Evolutionary conservation across 371 early-diverging fungal species (phyloP).

Genomic region (Mucor sp.): DNA sequence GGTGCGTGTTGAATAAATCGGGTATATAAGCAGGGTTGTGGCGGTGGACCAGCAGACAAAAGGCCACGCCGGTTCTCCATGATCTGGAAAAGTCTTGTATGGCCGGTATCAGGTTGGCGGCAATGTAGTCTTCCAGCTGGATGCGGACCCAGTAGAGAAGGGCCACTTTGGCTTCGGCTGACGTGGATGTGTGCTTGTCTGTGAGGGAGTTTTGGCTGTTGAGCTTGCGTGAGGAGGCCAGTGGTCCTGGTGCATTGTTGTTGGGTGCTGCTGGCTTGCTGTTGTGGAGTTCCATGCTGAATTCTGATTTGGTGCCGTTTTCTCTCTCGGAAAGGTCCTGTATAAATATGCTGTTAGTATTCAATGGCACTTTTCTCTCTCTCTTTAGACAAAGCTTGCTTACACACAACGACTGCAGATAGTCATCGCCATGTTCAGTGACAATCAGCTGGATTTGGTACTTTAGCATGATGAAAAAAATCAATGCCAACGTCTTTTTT

Average conservation of each 20-base stretch:
- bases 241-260: background rate
- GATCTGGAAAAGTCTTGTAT: conserved; percentile 70
- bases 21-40: conserved; percentile 68
- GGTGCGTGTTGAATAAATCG: conserved; percentile 48
- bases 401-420: conserved; percentile 34
- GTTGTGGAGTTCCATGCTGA: conserved; percentile 9
- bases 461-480: conserved; percentile 80
- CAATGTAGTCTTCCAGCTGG: conserved; percentile 63
- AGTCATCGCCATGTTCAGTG: conserved; percentile 49
- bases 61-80: conserved; percentile 77
- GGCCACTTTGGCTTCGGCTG: conserved; percentile 56
- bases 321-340: conserved; percentile 26
- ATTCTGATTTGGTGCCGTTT: conserved; percentile 23
- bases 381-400: conserved; percentile 2
- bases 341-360: background rate
- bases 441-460: conserved; percentile 66
- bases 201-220: conserved; percentile 19
- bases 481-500: conserved; percentile 84
- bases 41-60: conserved; percentile 71
- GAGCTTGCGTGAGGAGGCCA: conserved; percentile 16
- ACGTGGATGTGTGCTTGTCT: conserved; percentile 20
- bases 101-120: conserved; percentile 57
- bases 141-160: conserved; percentile 74
- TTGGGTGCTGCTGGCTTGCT: background rate
- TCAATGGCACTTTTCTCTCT: background rate